phyloP scores from a whole-genome alignment of 371 early-diverging fungal species.

The Funneliformis caledonium region DNA sequence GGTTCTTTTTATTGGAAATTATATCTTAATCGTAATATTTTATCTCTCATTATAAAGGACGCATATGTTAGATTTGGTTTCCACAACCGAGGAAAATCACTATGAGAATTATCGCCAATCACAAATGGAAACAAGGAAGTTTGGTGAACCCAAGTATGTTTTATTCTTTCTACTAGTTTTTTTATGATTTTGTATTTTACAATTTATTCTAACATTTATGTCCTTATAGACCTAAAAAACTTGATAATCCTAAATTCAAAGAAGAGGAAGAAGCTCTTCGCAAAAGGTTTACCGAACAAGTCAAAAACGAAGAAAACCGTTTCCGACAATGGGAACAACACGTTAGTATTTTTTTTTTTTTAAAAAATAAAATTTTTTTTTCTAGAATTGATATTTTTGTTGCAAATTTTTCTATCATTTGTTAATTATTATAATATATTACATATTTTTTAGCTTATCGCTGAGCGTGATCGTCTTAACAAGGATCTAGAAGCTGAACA shows the following conservation, averaged over 20 bases:
- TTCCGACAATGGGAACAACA: constrained; percentile 98
- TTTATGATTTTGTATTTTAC: background rate
- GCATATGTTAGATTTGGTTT: constrained; percentile 94
- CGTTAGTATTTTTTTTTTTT: constrained; percentile 50
- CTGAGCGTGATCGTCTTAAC: constrained; percentile 94
- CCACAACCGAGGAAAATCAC: constrained; percentile 89
- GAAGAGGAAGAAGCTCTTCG: constrained; percentile 94
- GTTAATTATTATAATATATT: background rate
- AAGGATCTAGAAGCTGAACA: constrained; percentile 95
- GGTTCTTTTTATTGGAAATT: background rate
- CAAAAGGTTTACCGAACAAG: constrained; percentile 94
- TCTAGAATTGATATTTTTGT: background rate
- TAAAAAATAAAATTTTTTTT: background rate
- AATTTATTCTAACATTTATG: background rate
- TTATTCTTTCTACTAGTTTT: background rate
- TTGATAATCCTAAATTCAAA: constrained; percentile 84
- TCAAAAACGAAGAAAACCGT: constrained; percentile 89
- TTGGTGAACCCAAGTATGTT: constrained; percentile 74
- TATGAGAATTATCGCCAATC: constrained; percentile 89
- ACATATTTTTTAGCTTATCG: constrained; percentile 70
- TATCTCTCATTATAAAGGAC: constrained; percentile 54
- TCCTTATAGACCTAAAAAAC: constrained; percentile 59
- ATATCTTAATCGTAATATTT: background rate
- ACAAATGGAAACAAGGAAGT: constrained; percentile 85
- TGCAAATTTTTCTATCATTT: background rate